These are phyloP conservation scores for Nemania abortiva DNA, from an alignment of 2,329 filamentous ascomycete genomes.

Conservation along the genomic window DNA sequence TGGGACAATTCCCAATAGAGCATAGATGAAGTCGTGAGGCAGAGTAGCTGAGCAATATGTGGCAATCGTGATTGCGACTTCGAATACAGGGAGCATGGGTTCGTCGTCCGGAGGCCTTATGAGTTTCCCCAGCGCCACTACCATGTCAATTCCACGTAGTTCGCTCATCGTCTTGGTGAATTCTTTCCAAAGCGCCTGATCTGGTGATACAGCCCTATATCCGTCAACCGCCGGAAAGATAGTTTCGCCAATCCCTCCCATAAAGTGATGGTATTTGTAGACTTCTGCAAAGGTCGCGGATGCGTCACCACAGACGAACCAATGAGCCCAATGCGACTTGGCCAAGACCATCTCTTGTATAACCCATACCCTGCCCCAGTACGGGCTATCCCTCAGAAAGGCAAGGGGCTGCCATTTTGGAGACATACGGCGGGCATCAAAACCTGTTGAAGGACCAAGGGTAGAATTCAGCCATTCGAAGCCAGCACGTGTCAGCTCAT, in stretches of 20 bases:
- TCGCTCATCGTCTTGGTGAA: too few species aligned
- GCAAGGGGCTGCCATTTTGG: not conserved
- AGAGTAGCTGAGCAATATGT: not conserved
- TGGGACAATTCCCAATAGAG: not conserved
- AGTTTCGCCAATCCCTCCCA: not conserved
- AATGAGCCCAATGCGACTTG: not conserved
- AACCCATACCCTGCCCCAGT: not conserved
- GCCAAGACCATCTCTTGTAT: not conserved
- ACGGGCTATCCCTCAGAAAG: not conserved
- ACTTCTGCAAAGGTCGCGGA: not conserved
- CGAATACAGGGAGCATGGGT: too few species aligned
- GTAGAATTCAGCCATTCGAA: not conserved
- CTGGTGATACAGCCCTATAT: not conserved
- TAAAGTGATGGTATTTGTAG: not conserved
- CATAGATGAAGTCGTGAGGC: constrained; percentile 6
- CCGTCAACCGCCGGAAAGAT: not conserved
- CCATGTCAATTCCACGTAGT: too few species aligned
- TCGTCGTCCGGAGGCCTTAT: too few species aligned
- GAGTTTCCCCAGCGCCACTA: too few species aligned
- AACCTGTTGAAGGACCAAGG: not conserved
- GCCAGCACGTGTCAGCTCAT: too few species aligned
- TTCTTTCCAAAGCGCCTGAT: too few species aligned
- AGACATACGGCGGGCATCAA: not conserved
- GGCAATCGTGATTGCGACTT: not conserved
- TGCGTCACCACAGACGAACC: not conserved